These are phyloP conservation scores for Mortierella sp. DNA, from an alignment of 371 early-diverging fungal species.

Conservation along the genomic window DNA sequence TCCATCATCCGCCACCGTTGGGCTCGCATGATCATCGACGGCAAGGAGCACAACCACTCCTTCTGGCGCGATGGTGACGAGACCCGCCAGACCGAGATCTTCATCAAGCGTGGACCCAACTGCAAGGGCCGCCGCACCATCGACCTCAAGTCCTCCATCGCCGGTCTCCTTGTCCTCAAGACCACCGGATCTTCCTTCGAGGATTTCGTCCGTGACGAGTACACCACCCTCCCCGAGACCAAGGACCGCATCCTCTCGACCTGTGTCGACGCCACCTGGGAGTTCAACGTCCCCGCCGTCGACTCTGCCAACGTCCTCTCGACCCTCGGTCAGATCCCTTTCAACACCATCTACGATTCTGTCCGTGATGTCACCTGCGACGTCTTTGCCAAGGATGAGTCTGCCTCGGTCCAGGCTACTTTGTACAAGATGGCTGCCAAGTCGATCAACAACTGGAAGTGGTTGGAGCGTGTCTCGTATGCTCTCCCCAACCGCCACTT, in stretches of 20 bases:
- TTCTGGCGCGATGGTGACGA: conserved; percentile 87
- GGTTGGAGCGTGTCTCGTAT: conserved; percentile 77
- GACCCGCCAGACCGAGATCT: conserved; percentile 73
- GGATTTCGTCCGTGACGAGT: conserved; percentile 82
- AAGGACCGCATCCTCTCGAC: conserved; percentile 90
- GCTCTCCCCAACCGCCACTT: conserved; percentile 90
- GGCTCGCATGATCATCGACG: conserved; percentile 80
- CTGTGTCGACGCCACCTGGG: conserved; percentile 80
- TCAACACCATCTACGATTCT: conserved; percentile 70
- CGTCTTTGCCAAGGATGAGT: conserved; percentile 79
- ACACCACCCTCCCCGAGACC: conserved; percentile 81
- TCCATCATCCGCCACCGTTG: conserved; percentile 83
- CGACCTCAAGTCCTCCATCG: conserved; percentile 72
- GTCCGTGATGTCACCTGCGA: conserved; percentile 74
- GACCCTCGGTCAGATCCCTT: conserved; percentile 64
- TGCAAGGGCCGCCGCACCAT: conserved; percentile 61
- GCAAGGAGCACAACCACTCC: conserved; percentile 82
- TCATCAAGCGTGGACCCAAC: conserved; percentile 62
- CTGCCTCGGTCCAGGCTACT: conserved; percentile 83
- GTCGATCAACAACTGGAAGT: conserved; percentile 73
- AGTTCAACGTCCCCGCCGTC: conserved; percentile 60
- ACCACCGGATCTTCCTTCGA: conserved; percentile 89
- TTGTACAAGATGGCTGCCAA: conserved; percentile 79
- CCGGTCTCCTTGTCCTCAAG: conserved; percentile 78
- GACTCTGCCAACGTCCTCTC: conserved; percentile 36